A percentile compares a stretch with the other conserved stretches of the same genome.
Evolutionary conservation across 2,329 filamentous ascomycete species (phyloP).

Genomic region (Alternaria dauci): DNA sequence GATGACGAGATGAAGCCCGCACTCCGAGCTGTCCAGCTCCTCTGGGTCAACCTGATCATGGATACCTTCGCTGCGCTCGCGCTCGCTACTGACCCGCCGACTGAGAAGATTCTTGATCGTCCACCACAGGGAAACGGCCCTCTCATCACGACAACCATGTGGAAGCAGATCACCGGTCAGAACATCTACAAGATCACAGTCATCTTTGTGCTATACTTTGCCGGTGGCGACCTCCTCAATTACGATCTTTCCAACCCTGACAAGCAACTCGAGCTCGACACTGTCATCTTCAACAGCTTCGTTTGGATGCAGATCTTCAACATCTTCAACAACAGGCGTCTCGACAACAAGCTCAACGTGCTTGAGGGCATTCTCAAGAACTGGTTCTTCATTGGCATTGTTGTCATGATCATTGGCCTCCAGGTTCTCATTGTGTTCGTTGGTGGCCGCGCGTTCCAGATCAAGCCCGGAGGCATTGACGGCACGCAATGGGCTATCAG

Average conservation of each 20-base stretch:
- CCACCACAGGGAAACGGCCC: constrained; percentile 85
- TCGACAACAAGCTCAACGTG: constrained; percentile 70
- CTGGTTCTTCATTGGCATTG: constrained; percentile 66
- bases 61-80: constrained; percentile 95
- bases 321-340: constrained; percentile 70
- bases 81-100: constrained; percentile 94
- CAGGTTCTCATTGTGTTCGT: constrained; percentile 67
- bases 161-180: constrained; percentile 72
- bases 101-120: constrained; percentile 93
- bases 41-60: constrained; percentile 98
- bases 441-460: constrained; percentile 63
- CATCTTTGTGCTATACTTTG: constrained; percentile 69
- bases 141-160: constrained; percentile 71
- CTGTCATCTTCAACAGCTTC: constrained; percentile 74
- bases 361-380: constrained; percentile 66
- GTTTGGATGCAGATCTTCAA: constrained; percentile 80
- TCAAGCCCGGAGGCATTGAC: constrained; percentile 57
- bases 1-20: constrained; percentile 87
- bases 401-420: constrained; percentile 64
- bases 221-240: constrained; percentile 63
- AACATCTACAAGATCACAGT: constrained; percentile 68
- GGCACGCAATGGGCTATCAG: constrained; percentile 69
- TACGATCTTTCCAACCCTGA: constrained; percentile 55
- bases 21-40: constrained; percentile 90
- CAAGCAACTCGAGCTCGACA: constrained; percentile 60